phyloP scores from a whole-genome alignment of 108 stramenopile species.

The Hondaea fermentalgiana region DNA sequence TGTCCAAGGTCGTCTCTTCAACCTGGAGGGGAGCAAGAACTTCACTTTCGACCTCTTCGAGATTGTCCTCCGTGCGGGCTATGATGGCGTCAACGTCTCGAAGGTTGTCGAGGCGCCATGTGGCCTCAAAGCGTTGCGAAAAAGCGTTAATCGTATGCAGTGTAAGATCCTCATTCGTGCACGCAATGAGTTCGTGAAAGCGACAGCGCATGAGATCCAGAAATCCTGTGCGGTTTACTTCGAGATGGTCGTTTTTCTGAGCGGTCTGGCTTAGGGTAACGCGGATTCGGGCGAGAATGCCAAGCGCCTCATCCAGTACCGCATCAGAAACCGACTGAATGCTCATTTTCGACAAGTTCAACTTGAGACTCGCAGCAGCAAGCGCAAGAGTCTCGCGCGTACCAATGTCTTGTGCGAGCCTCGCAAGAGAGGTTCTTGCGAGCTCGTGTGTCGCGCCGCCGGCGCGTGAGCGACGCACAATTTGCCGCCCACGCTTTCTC shows the following conservation, averaged over 20 bases:
- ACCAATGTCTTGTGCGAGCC: neutral
- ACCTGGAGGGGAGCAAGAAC: neutral
- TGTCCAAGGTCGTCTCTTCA: neutral
- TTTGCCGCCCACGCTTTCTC: no score
- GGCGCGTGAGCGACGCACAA: no score
- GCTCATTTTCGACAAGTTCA: neutral
- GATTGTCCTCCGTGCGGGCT: neutral
- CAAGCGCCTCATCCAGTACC: neutral
- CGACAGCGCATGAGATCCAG: neutral
- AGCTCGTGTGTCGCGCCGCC: neutral
- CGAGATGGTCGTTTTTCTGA: no score
- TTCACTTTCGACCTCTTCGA: neutral
- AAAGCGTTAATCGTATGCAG: neutral
- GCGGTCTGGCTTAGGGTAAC: neutral
- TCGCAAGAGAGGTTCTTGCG: neutral
- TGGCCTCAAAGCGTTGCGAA: neutral
- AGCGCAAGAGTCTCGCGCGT: neutral
- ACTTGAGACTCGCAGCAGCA: neutral
- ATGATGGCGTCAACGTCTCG: neutral
- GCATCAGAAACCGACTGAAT: neutral
- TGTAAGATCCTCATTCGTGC: neutral
- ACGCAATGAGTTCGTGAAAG: neutral
- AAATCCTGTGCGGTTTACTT: neutral
- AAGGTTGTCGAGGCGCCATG: neutral
- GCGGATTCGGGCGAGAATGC: neutral